Evolutionary conservation across 2,329 filamentous ascomycete species (phyloP).

Genomic region (Phialocephala subalpina): DNA sequence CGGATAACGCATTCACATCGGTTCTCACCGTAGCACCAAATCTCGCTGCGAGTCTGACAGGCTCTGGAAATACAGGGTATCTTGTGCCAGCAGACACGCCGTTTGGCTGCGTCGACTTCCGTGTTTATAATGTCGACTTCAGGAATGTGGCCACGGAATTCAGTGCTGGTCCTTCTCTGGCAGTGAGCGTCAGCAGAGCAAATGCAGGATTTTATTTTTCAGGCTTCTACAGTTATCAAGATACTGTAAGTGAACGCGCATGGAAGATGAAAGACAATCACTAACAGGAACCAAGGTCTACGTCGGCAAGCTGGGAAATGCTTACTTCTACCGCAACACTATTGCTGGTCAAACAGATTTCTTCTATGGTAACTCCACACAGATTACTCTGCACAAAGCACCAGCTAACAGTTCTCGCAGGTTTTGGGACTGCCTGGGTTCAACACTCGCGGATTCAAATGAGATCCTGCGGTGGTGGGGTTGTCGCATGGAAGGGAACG

Average conservation of each 20-base stretch:
- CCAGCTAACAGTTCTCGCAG: no score
- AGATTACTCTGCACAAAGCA: no score
- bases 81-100: slow-evolving; percentile 66
- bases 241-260: slow-evolving; percentile 56
- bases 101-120: slow-evolving; percentile 68
- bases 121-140: slow-evolving; percentile 72
- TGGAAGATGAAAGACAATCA: background rate
- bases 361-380: slow-evolving; percentile 55
- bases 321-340: slow-evolving; percentile 67
- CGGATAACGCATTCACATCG: slow-evolving; percentile 68
- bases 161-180: slow-evolving; percentile 64
- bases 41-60: slow-evolving; percentile 66
- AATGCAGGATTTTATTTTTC: slow-evolving; percentile 74
- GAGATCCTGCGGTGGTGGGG: slow-evolving; percentile 69
- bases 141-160: slow-evolving; percentile 57
- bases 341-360: slow-evolving; percentile 74
- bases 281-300: slow-evolving; percentile 55
- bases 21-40: slow-evolving; percentile 69
- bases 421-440: slow-evolving; percentile 65
- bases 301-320: slow-evolving; percentile 70
- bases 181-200: slow-evolving; percentile 66
- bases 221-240: slow-evolving; percentile 73
- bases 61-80: slow-evolving; percentile 66
- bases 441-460: slow-evolving; percentile 61
- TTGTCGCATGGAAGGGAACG: slow-evolving; percentile 74